phyloP scores from a whole-genome alignment of 2,329 filamentous ascomycete species.

The Hypoxylon sp. region DNA sequence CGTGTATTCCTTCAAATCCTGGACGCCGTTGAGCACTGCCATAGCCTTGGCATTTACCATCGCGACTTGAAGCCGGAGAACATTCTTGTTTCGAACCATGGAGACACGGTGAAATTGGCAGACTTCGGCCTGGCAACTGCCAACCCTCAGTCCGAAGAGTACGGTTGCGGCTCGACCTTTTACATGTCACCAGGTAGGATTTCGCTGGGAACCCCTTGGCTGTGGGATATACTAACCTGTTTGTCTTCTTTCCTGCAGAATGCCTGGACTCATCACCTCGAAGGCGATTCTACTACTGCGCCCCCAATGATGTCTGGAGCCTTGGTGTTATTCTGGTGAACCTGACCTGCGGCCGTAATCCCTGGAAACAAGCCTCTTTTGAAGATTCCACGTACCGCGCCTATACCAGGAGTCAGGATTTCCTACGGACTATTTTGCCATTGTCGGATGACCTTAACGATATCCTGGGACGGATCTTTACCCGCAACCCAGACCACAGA shows the following conservation, averaged over 20 bases:
- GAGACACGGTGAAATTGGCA: slow-evolving; percentile 91
- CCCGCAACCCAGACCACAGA: slow-evolving; percentile 83
- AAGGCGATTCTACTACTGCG: slow-evolving; percentile 86
- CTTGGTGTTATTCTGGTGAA: slow-evolving; percentile 98
- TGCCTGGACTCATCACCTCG: slow-evolving; percentile 82
- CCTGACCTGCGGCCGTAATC: slow-evolving; percentile 96
- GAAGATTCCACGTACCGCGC: slow-evolving; percentile 96
- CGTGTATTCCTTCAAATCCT: slow-evolving; percentile 93
- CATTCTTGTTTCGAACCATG: slow-evolving; percentile 89
- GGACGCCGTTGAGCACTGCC: slow-evolving; percentile 96
- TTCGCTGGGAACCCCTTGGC: slow-evolving; percentile 29
- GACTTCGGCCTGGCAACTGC: slow-evolving; percentile 96
- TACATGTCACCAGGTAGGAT: slow-evolving; percentile 98
- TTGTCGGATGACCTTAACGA: slow-evolving; percentile 89
- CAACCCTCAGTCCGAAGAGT: slow-evolving; percentile 87
- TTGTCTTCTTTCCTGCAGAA: slow-evolving; percentile 67
- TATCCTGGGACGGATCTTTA: slow-evolving; percentile 89
- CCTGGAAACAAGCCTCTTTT: slow-evolving; percentile 95
- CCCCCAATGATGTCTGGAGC: slow-evolving; percentile 97
- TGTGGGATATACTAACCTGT: slow-evolving; percentile 42
- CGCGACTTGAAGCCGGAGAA: slow-evolving; percentile 98
- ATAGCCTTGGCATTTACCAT: slow-evolving; percentile 93
- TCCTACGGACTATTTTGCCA: slow-evolving; percentile 92
- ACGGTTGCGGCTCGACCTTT: slow-evolving; percentile 97
- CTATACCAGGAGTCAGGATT: slow-evolving; percentile 85